Conservation (phyloP, 257 asterid species). For the Fraxinus quadrangulata region DNA sequence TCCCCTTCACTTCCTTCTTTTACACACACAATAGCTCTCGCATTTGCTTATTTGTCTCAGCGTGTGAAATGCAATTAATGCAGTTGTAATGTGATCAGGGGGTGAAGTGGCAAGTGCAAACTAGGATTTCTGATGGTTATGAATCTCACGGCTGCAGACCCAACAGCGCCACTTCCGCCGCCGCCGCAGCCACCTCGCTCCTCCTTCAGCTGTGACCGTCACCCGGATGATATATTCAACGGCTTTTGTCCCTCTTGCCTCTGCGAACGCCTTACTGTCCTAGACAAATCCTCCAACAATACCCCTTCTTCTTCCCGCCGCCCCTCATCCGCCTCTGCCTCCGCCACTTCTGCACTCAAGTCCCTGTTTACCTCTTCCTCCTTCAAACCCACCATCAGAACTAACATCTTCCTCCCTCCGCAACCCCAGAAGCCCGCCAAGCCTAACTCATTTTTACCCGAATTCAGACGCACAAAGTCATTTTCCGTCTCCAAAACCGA, state of each 20-base stretch:
- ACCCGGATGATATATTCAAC: conserved; percentile 70
- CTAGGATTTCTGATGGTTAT: conserved; percentile 34
- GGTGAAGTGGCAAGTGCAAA: conserved; percentile 40
- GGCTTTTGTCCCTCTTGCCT: conserved; percentile 91
- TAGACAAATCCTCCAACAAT: conserved; percentile 61
- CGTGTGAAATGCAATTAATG: too few relatives aligned
- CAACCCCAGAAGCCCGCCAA: conserved; percentile 56
- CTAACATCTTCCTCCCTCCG: conserved; percentile 11
- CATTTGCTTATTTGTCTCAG: too few relatives aligned
- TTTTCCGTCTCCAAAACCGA: conserved; percentile 84
- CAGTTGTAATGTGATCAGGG: conserved; percentile 35
- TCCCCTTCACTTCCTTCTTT: too few relatives aligned
- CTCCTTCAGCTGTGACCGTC: conserved; percentile 84
- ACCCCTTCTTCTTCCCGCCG: conserved; percentile 58
- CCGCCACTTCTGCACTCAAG: conserved; percentile 55
- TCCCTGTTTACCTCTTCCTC: conserved; percentile 50
- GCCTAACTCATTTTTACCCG: conserved; percentile 58
- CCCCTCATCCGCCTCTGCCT: conserved; percentile 60
- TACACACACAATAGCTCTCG: too few relatives aligned
- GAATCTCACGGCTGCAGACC: conserved; percentile 34
- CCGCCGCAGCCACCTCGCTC: conserved; percentile 75
- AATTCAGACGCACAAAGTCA: conserved; percentile 78
- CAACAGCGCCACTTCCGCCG: conserved; percentile 74
- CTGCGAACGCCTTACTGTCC: conserved; percentile 74
- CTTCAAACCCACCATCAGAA: conserved; percentile 14